Conservation (phyloP, 1,284 basidiomycete genomes). For the Jaminaea rosea region DNA sequence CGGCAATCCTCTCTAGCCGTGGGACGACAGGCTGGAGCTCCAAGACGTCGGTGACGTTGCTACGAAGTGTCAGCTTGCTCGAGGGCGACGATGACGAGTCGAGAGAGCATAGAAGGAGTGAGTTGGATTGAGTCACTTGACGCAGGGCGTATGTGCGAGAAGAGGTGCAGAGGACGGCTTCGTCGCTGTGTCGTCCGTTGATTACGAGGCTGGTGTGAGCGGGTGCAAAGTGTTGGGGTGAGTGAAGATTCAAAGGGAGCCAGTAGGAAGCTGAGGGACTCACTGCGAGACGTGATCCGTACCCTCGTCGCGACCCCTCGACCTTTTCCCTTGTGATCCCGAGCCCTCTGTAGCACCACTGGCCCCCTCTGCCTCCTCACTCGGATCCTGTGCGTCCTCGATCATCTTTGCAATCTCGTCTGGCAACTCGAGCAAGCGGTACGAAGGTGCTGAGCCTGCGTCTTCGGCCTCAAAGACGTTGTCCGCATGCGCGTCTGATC, state of each 20-base stretch:
- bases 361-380: neutral
- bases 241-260: no score
- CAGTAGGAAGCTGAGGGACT: no score
- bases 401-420: neutral
- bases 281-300: no score
- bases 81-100: neutral
- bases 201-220: conserved; percentile 24
- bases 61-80: conserved; percentile 9
- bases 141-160: conserved; percentile 33
- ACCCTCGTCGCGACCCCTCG: no score
- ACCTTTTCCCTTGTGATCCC: no score
- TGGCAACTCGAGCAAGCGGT: conserved; percentile 4
- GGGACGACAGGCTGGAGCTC: conserved; percentile 35
- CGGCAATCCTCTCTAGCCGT: conserved; percentile 23
- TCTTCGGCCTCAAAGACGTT: no score
- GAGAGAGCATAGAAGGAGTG: conserved; percentile 30
- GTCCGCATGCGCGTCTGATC: no score
- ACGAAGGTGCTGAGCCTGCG: no score
- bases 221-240: no score
- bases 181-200: conserved; percentile 35
- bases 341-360: no score
- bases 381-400: conserved; percentile 1
- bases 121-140: conserved; percentile 38
- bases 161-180: conserved; percentile 36
- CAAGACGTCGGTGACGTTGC: conserved; percentile 27